Evolutionary conservation across 306 rosid species (phyloP).

Genomic region (Macrotyloma uniflorum): DNA sequence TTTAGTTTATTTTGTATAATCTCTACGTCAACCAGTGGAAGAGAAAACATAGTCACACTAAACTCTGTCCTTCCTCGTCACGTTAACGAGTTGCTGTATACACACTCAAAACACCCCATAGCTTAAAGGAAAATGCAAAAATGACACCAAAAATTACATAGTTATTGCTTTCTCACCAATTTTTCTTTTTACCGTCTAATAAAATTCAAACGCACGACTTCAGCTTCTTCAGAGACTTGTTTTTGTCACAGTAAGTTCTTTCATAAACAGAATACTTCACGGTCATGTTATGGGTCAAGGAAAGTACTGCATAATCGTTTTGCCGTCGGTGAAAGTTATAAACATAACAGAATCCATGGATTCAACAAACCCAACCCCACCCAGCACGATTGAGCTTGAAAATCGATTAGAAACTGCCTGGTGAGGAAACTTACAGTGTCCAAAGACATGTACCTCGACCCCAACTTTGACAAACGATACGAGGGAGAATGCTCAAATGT

Average conservation of each 20-base stretch:
- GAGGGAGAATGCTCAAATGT: constrained; percentile 36
- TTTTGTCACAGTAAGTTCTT: neutral
- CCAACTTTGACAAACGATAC: constrained; percentile 39
- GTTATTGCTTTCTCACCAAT: too few relatives aligned
- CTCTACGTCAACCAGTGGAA: neutral
- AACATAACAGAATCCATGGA: neutral
- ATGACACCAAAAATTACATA: neutral
- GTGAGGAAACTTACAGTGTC: constrained; percentile 41
- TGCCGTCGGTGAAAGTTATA: neutral
- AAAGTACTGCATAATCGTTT: neutral
- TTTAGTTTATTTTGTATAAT: neutral
- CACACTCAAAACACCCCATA: neutral
- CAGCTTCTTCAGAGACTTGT: neutral
- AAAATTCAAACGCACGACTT: neutral
- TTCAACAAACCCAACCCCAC: neutral
- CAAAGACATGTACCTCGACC: constrained; percentile 41
- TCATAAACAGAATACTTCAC: neutral
- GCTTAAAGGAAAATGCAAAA: neutral
- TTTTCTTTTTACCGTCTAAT: too few relatives aligned
- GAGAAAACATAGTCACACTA: neutral
- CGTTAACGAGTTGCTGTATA: neutral
- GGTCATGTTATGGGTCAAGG: neutral
- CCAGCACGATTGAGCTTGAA: neutral
- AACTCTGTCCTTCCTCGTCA: neutral
- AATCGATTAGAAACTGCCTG: constrained; percentile 22